phyloP scores from a whole-genome alignment of 2,329 filamentous ascomycete species.

The Fusarium sp. region DNA sequence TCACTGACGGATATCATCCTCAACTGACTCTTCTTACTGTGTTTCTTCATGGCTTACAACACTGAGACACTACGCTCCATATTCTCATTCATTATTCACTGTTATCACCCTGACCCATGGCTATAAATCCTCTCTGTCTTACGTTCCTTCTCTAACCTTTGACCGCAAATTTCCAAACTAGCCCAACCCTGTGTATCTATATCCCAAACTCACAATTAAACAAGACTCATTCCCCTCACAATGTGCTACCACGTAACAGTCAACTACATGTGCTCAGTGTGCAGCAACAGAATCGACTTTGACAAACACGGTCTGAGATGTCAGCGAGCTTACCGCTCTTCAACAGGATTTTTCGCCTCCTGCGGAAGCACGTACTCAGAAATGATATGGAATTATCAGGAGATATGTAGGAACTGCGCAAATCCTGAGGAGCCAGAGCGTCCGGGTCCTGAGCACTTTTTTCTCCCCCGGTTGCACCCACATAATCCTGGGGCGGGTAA shows the following conservation, averaged over 20 bases:
- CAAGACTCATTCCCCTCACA: not conserved
- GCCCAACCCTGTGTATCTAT: not conserved
- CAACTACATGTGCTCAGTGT: slow-evolving; percentile 10
- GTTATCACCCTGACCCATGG: not conserved
- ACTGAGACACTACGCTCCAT: fast-evolving
- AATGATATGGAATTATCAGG: slow-evolving; percentile 1
- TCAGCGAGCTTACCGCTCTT: not conserved
- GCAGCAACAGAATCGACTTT: not conserved
- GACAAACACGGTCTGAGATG: not conserved
- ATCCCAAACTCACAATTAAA: fast-evolving
- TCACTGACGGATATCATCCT: not conserved
- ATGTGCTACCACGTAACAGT: slow-evolving; percentile 10
- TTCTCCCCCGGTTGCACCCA: not conserved
- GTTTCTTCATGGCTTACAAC: not conserved
- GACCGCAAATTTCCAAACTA: not conserved
- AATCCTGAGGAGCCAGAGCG: not conserved
- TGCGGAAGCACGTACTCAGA: not conserved
- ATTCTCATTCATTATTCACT: not conserved
- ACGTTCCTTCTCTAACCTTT: not conserved
- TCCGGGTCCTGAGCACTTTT: not conserved
- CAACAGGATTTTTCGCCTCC: fast-evolving
- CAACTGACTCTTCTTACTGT: too few species aligned
- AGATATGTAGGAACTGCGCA: not conserved
- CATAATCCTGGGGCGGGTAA: not conserved
- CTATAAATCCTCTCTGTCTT: not conserved